A percentile compares a stretch with the other conserved stretches of the same genome.
Conservation (phyloP, 2,329 filamentous ascomycete species). For the Monosporascus sp. region DNA sequence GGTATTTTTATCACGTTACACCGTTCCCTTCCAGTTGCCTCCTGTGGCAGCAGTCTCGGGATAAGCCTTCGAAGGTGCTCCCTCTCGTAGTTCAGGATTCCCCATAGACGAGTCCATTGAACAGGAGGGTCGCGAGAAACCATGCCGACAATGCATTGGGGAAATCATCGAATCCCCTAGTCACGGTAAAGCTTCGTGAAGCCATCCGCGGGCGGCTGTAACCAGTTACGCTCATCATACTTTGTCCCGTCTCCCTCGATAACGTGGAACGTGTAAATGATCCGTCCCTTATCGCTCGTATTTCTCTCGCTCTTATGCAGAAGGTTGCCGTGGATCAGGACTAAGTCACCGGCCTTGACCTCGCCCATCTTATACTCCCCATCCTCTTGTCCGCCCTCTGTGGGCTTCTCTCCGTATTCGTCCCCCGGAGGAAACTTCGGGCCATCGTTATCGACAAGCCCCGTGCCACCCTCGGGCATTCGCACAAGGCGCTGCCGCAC, state of each 20-base stretch:
- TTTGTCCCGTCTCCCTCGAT: conserved; percentile 71
- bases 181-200: conserved; percentile 63
- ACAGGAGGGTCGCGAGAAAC: no score
- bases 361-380: conserved; percentile 72
- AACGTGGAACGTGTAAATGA: conserved; percentile 96
- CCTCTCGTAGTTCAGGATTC: no score
- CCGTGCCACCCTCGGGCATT: conserved; percentile 50
- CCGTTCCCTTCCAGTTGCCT: no score
- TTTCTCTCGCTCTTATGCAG: conserved; percentile 97
- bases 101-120: no score
- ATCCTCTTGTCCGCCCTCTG: conserved; percentile 32
- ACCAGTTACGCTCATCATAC: conserved; percentile 89
- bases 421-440: conserved; percentile 54
- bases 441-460: conserved; percentile 67
- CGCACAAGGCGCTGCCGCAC: conserved; percentile 73
- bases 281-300: conserved; percentile 74
- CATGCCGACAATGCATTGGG: not conserved
- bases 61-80: no score
- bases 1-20: no score
- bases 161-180: conserved; percentile 3
- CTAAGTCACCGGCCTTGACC: conserved; percentile 84
- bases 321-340: conserved; percentile 92
- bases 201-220: conserved; percentile 75
- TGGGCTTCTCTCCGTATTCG: conserved; percentile 40
- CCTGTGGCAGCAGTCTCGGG: no score